Conservation (phyloP, 2,329 filamentous ascomycete species). For the Geosmithia flava region DNA sequence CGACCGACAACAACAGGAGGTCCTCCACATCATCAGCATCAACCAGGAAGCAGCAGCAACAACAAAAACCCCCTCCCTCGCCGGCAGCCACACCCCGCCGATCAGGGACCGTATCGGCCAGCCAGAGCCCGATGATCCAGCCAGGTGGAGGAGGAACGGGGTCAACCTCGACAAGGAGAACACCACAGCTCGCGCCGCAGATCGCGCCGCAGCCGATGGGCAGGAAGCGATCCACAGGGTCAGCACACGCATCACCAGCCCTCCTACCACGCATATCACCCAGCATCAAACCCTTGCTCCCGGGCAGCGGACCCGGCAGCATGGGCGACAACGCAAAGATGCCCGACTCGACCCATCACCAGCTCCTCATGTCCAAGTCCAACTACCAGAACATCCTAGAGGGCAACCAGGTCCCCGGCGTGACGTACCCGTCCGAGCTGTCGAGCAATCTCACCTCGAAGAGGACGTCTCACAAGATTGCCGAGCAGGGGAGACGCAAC, state of each 20-base stretch:
- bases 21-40: constrained; percentile 17
- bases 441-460: constrained; percentile 94
- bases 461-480: constrained; percentile 93
- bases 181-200: constrained; percentile 42
- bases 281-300: constrained; percentile 82
- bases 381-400: constrained; percentile 98
- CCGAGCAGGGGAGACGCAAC: constrained; percentile 89
- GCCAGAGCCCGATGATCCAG: constrained; percentile 50
- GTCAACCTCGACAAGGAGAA: constrained; percentile 32
- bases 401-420: constrained; percentile 79
- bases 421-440: constrained; percentile 80
- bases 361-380: constrained; percentile 82
- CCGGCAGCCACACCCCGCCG: constrained; percentile 27
- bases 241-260: constrained; percentile 73
- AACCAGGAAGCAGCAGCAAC: too few relatives aligned
- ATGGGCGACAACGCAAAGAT: constrained; percentile 44
- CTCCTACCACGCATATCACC: constrained; percentile 83
- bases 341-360: constrained; percentile 46
- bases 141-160: constrained; percentile 38
- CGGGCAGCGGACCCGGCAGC: too few relatives aligned
- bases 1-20: constrained; percentile 26
- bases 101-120: constrained; percentile 35
- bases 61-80: constrained; percentile 36
- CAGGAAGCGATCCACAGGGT: constrained; percentile 64
- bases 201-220: constrained; percentile 36